Conservation (phyloP, 768 basidiomycete species). For the Termitomyces eurrhizus region DNA sequence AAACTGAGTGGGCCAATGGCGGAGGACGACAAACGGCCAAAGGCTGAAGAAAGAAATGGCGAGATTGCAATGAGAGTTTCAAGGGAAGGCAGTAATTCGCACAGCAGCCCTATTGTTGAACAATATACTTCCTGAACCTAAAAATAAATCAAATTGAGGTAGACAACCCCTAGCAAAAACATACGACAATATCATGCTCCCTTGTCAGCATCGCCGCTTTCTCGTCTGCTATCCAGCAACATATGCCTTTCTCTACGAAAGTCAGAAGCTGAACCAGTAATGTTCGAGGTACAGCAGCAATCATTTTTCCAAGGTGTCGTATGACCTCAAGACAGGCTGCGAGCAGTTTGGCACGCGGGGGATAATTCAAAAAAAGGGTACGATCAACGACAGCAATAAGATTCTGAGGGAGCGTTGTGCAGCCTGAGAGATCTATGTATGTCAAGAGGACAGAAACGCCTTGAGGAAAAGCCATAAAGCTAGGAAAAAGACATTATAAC, state of each 20-base stretch:
- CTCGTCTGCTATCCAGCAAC: constrained; percentile 52
- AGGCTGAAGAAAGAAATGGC: constrained; percentile 47
- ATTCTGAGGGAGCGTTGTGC: constrained; percentile 19
- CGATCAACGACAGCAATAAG: constrained; percentile 24
- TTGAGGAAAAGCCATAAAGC: too few species aligned
- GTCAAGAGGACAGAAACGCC: too few species aligned
- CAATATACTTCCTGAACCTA: constrained; percentile 42
- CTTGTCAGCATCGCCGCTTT: constrained; percentile 32
- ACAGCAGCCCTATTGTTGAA: constrained; percentile 35
- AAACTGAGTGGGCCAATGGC: constrained; percentile 52
- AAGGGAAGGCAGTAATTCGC: constrained; percentile 33
- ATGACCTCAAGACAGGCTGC: constrained; percentile 33
- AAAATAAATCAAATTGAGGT: not conserved
- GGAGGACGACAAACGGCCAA: constrained; percentile 37
- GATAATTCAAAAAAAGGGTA: constrained; percentile 31
- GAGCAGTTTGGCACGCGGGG: constrained; percentile 23
- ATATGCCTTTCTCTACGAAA: constrained; percentile 34
- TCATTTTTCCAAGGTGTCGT: constrained; percentile 26
- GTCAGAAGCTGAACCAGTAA: constrained; percentile 26
- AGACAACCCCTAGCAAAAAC: constrained; percentile 10
- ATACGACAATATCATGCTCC: constrained; percentile 47
- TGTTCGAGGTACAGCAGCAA: constrained; percentile 19
- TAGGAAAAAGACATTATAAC: too few species aligned
- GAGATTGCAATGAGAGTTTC: constrained; percentile 38
- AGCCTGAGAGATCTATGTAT: constrained; percentile 11